Evolutionary conservation across 139 green algal genomes (phyloP).

Genomic region (Chlorella sp.): DNA sequence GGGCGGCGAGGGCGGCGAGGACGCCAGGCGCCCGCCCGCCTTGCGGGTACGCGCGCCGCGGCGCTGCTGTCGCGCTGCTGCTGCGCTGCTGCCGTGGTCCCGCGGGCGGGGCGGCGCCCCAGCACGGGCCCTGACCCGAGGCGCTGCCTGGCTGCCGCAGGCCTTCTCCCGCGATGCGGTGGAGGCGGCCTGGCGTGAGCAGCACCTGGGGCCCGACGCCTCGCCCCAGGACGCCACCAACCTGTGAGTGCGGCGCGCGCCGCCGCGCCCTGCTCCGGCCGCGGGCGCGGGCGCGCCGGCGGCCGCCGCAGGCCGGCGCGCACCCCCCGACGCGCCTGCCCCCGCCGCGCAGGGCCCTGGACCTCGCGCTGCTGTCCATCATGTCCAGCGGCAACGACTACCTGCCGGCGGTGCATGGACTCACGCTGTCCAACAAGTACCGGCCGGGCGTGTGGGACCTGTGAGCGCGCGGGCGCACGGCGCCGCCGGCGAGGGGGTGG

Average conservation of each 20-base stretch:
- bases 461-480: too few relatives aligned
- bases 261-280: not conserved
- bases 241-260: too few relatives aligned
- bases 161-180: slow-evolving; percentile 22
- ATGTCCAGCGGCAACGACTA: slow-evolving; percentile 80
- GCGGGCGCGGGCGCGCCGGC: not conserved
- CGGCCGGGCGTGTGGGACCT: slow-evolving; percentile 42
- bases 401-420: slow-evolving; percentile 56
- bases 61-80: too few relatives aligned
- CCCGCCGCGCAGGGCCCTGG: slow-evolving; percentile 30
- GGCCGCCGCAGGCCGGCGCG: not conserved
- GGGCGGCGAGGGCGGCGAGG: too few relatives aligned
- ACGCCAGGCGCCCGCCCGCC: too few relatives aligned
- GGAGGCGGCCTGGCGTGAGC: slow-evolving; percentile 24
- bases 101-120: too few relatives aligned
- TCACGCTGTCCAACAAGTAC: slow-evolving; percentile 33
- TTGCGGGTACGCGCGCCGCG: too few relatives aligned
- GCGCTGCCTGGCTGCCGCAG: too few relatives aligned
- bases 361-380: slow-evolving; percentile 69
- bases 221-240: too few relatives aligned
- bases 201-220: slow-evolving; percentile 16
- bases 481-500: too few relatives aligned
- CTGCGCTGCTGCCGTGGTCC: too few relatives aligned
- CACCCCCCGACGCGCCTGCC: slow-evolving; percentile 11
- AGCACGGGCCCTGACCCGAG: too few relatives aligned